Conservation (phyloP, 2,329 filamentous ascomycete species). For the Bisporella sp. region DNA sequence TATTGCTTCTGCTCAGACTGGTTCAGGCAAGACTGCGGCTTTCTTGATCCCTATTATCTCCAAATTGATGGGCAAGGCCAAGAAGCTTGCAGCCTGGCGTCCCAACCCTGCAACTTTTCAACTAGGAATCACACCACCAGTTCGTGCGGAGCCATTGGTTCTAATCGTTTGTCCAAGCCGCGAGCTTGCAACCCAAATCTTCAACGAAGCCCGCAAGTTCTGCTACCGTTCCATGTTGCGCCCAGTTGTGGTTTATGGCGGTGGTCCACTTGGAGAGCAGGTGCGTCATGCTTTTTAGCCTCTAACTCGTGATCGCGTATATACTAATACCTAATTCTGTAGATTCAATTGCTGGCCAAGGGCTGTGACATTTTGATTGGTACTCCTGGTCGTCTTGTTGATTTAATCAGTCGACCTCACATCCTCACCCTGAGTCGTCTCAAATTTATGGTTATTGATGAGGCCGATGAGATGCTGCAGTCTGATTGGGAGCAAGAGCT, state of each 20-base stretch:
- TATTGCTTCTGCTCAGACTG: conserved; percentile 87
- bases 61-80: conserved; percentile 91
- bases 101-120: conserved; percentile 56
- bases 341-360: conserved; percentile 59
- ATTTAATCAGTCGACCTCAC: conserved; percentile 70
- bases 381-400: conserved; percentile 77
- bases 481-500: conserved; percentile 74
- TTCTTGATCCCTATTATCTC: conserved; percentile 87
- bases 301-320: neutral
- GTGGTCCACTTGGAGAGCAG: conserved; percentile 65
- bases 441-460: conserved; percentile 79
- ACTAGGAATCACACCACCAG: conserved; percentile 35
- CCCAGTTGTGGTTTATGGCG: conserved; percentile 84
- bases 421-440: conserved; percentile 68
- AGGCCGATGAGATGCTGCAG: conserved; percentile 88
- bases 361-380: conserved; percentile 88
- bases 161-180: conserved; percentile 80
- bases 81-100: conserved; percentile 73
- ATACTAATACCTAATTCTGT: neutral
- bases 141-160: conserved; percentile 80
- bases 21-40: conserved; percentile 96
- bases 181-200: conserved; percentile 90
- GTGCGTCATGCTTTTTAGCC: conserved; percentile 9
- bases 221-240: conserved; percentile 95
- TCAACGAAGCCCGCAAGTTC: conserved; percentile 85